Base-by-base conservation (phyloP, 2,329 filamentous ascomycete genomes). In the Colletotrichum karsti region DNA sequence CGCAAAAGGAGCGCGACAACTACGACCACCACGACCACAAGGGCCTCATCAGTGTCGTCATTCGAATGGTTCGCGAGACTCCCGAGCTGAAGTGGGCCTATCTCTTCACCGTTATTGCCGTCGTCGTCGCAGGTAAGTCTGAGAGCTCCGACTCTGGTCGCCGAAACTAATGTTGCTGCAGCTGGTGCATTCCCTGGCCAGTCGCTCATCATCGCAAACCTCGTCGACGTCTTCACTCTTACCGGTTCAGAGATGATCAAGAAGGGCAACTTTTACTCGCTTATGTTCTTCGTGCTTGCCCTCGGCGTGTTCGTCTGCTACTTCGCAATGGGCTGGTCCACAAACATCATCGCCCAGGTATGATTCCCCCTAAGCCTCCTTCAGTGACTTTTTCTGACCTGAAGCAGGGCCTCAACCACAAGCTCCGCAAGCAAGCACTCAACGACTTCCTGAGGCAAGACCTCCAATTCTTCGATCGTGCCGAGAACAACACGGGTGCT, bases 211-310 rank as follows among this genome's bases (percentile, higher is more conserved):
- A 73, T 84, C 35, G 78, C 79, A 10, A 77, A 77, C 50, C 76
- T 82, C 13, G 78, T 83, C 50, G 77, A 82, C 6, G 79, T 83
- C 7, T 84, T 85, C 62, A 77, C 74, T 2, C 64, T 79, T 2
- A 71, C 73, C 5, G 75, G 76, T 2, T 70, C 76, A 2, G 74
- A 69, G 4, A 78, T 81, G 76, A 74, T 73, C 6, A 67, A 75
- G 2, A 73, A 73, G 1, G 86, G 85, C 8, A 81, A 89, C 72
- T 88, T 88, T 71, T 88, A 80, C 75, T 82, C 86, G 0, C 77
- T 82, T 57, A 88, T 89, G 85, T 88, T 88, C 69, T 82, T 87
- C 48, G 78, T 87, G 1, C 71, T 86, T 39, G 84, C 85, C 3
- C 76, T 78, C 4, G 84, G 79, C 3, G 77, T 79, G n/a, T 75